phyloP scores from a whole-genome alignment of 495 filamentous ascomycete species.

The Xylaria bambusicola region DNA sequence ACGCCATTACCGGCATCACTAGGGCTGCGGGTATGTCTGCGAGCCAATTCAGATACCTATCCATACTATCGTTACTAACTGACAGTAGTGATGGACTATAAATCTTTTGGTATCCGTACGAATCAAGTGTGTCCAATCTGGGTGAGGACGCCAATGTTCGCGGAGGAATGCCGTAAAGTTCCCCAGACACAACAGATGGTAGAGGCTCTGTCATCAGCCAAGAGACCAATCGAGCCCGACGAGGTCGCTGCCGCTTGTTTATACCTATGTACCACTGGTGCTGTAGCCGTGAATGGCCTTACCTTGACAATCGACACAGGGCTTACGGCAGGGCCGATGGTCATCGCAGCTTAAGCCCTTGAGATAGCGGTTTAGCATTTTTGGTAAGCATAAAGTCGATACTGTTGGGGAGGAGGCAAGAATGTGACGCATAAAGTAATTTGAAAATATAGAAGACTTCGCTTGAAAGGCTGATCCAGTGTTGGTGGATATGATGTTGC shows the following conservation, averaged over 20 bases:
- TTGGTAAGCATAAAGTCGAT: too few species aligned
- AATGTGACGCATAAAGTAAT: too few species aligned
- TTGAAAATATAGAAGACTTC: too few species aligned
- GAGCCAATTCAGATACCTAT: neutral
- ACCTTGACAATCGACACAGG: conserved; percentile 19
- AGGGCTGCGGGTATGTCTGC: conserved; percentile 20
- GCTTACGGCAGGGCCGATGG: too few species aligned
- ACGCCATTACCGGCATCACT: conserved; percentile 30
- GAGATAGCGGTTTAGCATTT: too few species aligned
- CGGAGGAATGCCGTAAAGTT: conserved; percentile 25
- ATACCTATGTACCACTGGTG: conserved; percentile 23
- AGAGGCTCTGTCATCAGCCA: conserved; percentile 10
- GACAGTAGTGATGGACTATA: conserved; percentile 20
- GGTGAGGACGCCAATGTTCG: conserved; percentile 41
- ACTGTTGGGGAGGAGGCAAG: too few species aligned
- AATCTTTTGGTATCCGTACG: conserved; percentile 19
- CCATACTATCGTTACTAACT: neutral
- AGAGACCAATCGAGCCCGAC: conserved; percentile 21
- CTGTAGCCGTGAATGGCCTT: conserved; percentile 18
- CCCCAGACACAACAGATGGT: conserved; percentile 14
- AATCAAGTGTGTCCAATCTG: conserved; percentile 31
- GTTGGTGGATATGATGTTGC: too few species aligned
- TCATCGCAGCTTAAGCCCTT: too few species aligned
- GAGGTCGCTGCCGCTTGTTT: conserved; percentile 26
- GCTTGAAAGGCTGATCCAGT: too few species aligned